Conservation (phyloP, 305 asterid species). For the Fraxinus ornus region DNA sequence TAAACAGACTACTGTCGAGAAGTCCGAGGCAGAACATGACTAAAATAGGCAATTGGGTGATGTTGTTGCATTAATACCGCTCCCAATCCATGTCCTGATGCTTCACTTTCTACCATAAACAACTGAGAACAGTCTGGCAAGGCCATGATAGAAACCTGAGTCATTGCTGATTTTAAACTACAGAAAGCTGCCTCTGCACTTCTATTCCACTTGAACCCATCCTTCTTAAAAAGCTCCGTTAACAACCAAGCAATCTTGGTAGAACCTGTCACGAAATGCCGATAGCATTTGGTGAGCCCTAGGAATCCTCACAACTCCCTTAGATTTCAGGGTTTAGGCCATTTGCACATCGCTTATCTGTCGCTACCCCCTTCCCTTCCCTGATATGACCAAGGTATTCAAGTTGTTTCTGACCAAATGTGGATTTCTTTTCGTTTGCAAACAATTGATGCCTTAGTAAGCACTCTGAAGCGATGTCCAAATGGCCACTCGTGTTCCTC, state of each 20-base stretch:
- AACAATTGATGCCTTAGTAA: background rate
- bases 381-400: background rate
- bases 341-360: background rate
- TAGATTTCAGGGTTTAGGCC: background rate
- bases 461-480: background rate
- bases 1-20: background rate
- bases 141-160: background rate
- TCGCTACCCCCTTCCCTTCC: background rate
- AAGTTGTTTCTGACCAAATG: background rate
- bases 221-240: background rate
- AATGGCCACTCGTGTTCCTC: background rate
- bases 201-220: background rate
- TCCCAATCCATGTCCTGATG: background rate
- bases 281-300: background rate
- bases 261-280: background rate
- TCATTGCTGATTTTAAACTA: background rate
- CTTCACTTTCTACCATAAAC: background rate
- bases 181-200: background rate
- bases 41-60: background rate
- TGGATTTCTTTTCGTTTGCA: background rate
- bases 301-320: background rate
- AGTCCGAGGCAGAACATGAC: background rate
- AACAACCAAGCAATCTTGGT: background rate
- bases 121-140: background rate
- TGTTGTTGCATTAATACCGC: background rate